These are phyloP conservation scores for Huiozyma naganishii DNA, from an alignment of 805 yeast genomes.

Conservation along the genomic window DNA sequence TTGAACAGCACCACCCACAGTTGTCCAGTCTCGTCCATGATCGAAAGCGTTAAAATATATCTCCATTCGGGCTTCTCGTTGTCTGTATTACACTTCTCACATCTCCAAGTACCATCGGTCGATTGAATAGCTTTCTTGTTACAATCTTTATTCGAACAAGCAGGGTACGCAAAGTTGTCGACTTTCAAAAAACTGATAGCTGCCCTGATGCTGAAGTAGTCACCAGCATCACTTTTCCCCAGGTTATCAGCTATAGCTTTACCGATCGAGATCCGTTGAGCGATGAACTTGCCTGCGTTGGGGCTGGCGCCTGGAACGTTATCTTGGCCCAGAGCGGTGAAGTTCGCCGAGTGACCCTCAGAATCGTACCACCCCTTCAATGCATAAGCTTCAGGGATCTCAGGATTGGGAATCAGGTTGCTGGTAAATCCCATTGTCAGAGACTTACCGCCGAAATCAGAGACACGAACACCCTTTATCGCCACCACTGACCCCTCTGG, in stretches of 20 bases:
- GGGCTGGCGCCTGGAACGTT: conserved; percentile 22
- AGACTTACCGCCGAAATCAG: conserved; percentile 80
- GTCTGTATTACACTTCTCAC: conserved; percentile 78
- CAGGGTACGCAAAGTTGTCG: conserved; percentile 80
- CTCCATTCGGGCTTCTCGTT: conserved; percentile 65
- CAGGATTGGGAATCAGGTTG: conserved; percentile 70
- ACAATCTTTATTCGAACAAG: conserved; percentile 71
- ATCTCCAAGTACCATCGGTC: conserved; percentile 73
- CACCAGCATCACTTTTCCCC: conserved; percentile 70
- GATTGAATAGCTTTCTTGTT: conserved; percentile 74
- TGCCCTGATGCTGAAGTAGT: conserved; percentile 67
- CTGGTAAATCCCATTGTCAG: conserved; percentile 75
- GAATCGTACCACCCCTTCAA: conserved; percentile 94
- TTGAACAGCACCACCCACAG: conserved; percentile 83
- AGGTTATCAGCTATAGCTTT: conserved; percentile 56
- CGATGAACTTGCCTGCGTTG: conserved; percentile 32
- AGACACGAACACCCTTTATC: conserved; percentile 78
- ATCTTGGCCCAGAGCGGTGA: conserved; percentile 52
- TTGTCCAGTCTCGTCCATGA: conserved; percentile 75
- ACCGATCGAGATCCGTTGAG: conserved; percentile 53
- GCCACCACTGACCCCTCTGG: conserved; percentile 82
- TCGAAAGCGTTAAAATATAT: conserved; percentile 63
- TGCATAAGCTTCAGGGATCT: conserved; percentile 74
- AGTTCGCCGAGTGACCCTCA: conserved; percentile 53
- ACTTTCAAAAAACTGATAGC: conserved; percentile 58